Evolutionary conservation across 2,329 filamentous ascomycete species (phyloP), one percentile per base, ranked within the genome.

Genomic region (Ceratocystis alfenasii): DNA sequence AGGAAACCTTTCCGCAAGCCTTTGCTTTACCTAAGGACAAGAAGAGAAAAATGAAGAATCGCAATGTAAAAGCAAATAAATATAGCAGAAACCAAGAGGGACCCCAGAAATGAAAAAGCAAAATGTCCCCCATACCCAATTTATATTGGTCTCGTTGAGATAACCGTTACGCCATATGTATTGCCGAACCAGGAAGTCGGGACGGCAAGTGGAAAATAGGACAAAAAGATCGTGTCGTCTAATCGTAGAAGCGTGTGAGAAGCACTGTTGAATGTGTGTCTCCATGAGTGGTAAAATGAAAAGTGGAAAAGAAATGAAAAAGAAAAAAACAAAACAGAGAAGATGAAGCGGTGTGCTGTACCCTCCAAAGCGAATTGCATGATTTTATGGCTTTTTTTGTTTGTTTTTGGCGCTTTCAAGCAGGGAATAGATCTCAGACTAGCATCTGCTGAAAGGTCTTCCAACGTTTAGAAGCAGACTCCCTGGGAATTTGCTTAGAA

Each of bases 401-500:
- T 50, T 62, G 53, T 45, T 55, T 59, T 62, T 66, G 61, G 59
- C 45, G 28, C 17, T 63, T 65, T 41, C 41, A 60, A 28, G 63
- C 46, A 10, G 55, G 20, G 25, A 65, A 33, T 22, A 64, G n/a
- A 8, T 22, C 33, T 8, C 44, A 28, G 55, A 15, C 22, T 15
- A 44, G 28, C 30, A 12, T 44, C 20, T 48, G 28, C 41, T 30
- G 53, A 65, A 57, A 41, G 25, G 50, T 15, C 50, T 10, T 30
- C 20, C 46, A 28, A 33, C 1, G 55, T 59, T 59, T n/a, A 36
- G 28, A 59, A 59, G 55, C 30, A 20, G 30, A 57, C 45, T 45
- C 25, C 63, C 33, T 20, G 44, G 33, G 48, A 61, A 62, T 28
- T 15, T 53, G 73, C 77, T 85, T 96, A 97, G 79, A 90, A 88